Evolutionary conservation across 1,284 basidiomycete genomes (phyloP), one percentile per base, ranked within the genome.

Genomic region (Melanopsichium pennsylvanicum): DNA sequence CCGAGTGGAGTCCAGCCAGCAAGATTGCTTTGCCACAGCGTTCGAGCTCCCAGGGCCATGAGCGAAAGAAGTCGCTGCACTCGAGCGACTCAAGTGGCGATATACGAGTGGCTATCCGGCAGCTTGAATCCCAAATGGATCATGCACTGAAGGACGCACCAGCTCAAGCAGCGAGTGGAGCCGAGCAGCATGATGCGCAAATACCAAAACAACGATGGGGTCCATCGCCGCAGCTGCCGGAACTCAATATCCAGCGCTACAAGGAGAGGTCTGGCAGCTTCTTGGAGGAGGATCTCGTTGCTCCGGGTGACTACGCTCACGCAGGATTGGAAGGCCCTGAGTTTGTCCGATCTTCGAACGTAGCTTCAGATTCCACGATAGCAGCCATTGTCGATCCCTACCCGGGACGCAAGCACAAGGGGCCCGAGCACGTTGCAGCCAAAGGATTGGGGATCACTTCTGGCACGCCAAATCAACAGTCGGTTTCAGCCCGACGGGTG

Each of bases 41-140:
- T 11, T 70, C 67, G 3, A 60, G 50, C 51, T 70, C 61, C 7
- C 67, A 70, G 19, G 55, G 55, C 1, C 51, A 64, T 26, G 67
- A 48, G 6, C 42, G 48, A 13, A 34, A 51, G 19, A 62, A 55
- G 27, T 63, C 52, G 31, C 59, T 59, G 6, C 50, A 19, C 2
- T 55, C 59, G 5, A 52, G 46, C 40, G 66, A 59, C 9, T 58
- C 59, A 1, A 42, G 32, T 1, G 51, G 59, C 33, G 72, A 57
- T 13, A 52, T 72, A 11, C 60, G 62, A 6, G 16, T 66, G 25
- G 67, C 72, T 15, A 34, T 76, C 4, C 50, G 48, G 33, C 67
- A 74, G 15, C 71, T 73, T 22, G 66, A 71, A 19, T 49, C 43
- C 8, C 68, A 71, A 10, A 75, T 74, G 73, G 71, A 77, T 32